Evolutionary conservation across 2,329 filamentous ascomycete species (phyloP).

Genomic region (Septoria linicola): DNA sequence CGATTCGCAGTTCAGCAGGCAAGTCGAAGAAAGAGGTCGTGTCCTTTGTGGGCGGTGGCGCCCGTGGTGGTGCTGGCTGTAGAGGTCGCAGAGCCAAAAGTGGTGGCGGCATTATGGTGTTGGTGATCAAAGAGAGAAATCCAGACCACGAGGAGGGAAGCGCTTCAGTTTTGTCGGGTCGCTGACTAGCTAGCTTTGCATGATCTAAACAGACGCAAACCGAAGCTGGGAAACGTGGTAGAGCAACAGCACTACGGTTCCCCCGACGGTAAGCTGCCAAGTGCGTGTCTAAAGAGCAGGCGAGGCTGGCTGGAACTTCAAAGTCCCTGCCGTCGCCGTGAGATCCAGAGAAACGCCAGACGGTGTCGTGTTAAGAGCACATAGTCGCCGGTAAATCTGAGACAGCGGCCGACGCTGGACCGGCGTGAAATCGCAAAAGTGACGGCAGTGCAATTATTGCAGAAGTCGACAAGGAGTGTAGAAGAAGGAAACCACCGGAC

Average conservation of each 20-base stretch:
- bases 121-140: conserved; percentile 12
- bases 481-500: background rate
- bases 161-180: conserved; percentile 4
- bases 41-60: conserved; percentile 15
- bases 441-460: background rate
- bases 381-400: conserved; percentile 4
- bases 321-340: conserved; percentile 2
- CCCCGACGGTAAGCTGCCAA: conserved; percentile 9
- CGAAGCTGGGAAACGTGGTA: conserved; percentile 14
- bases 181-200: conserved; percentile 17
- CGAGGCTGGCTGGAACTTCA: conserved; percentile 13
- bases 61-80: conserved; percentile 13
- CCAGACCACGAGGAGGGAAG: conserved; percentile 3
- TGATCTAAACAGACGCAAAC: conserved; percentile 6
- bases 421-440: background rate
- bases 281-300: conserved; percentile 2
- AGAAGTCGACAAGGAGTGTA: background rate
- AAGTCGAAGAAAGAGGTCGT: conserved; percentile 32
- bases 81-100: conserved; percentile 24
- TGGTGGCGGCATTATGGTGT: conserved; percentile 19
- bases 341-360: conserved; percentile 11
- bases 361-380: background rate
- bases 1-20: conserved; percentile 36
- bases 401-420: conserved; percentile 3
- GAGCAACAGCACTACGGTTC: conserved; percentile 11